Evolutionary conservation across 306 rosid species (phyloP).

Genomic region (Lathyrus aphaca): DNA sequence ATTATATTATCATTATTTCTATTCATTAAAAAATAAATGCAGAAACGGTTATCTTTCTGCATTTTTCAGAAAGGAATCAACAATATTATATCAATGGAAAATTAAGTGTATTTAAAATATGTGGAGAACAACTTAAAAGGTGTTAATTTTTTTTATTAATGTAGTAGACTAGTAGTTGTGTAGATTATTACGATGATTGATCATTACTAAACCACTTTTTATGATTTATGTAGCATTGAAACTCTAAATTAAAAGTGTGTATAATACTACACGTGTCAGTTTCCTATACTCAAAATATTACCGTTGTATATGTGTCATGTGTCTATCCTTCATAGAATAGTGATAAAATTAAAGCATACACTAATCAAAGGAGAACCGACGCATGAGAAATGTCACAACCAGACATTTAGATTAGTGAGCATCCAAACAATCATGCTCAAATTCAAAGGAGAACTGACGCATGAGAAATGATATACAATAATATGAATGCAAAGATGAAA

Average conservation of each 20-base stretch:
- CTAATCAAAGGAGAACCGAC: too few relatives aligned
- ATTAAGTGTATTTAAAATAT: not conserved
- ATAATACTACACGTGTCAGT: not conserved
- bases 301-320: too few relatives aligned
- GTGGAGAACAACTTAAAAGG: not conserved
- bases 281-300: not conserved
- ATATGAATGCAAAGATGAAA: too few relatives aligned
- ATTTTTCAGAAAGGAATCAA: conserved; percentile 14
- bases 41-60: not conserved
- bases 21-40: not conserved
- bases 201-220: not conserved
- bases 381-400: too few relatives aligned
- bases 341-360: too few relatives aligned
- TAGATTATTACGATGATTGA: not conserved
- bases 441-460: too few relatives aligned
- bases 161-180: not conserved
- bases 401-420: too few relatives aligned
- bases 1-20: conserved; percentile 14
- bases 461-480: too few relatives aligned
- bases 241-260: not conserved
- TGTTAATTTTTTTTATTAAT: not conserved
- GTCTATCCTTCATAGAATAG: too few relatives aligned
- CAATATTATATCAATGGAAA: not conserved
- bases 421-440: too few relatives aligned
- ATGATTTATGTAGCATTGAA: not conserved